Base-by-base conservation (phyloP, 495 filamentous ascomycete species). In the Aspergillus bridgeri region DNA sequence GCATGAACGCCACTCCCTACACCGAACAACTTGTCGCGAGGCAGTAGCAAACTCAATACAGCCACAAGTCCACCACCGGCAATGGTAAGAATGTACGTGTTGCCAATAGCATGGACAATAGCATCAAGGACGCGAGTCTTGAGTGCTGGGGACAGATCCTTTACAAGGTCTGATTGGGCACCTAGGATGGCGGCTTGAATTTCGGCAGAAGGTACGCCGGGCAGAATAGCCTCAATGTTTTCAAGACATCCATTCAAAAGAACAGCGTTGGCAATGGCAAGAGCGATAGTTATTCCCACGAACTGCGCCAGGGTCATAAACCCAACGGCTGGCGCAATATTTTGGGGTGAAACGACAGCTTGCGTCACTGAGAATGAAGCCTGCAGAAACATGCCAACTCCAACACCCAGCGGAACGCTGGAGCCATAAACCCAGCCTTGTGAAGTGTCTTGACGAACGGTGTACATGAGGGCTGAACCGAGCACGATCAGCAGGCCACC, bases 271-370 rank as follows among this genome's bases (percentile, higher is more conserved):
- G 82, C 81, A 20, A 88, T 82, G 0, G 80, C 78, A 3, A 88
- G 73, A 0, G 79, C 68, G 29, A 88, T 74, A 2, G 78, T 76
- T 5, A 78, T 69, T 29, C 81, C 81, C 2, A 70, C 63, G 7
- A 84, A 70, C 65, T 88, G 86, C 2, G 74, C 78, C 19, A 77
- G 62, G 7, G 76, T 79, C 59, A 86, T 83, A 59, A 84, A 78
- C 13, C 74, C 79, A 8, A 85, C 69, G 1, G 75, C 81, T 33
- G 72, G 59, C 2, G 76, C 62, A 7, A 78, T 64, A 5, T 78
- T 65, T 2, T 69, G 51, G 0, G 75, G 63, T 0, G 60, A 42
- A 8, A 79, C 77, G 5, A 75, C 75, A 3, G 78, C 73, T 58
- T 83, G 79, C 1, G 78, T 79, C 15, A 88, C 76, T 1, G 82